A percentile compares a stretch with the other conserved stretches of the same genome.
Evolutionary conservation across 2,329 filamentous ascomycete genomes (phyloP).

Genomic region (Cercospora zeae-maydis): DNA sequence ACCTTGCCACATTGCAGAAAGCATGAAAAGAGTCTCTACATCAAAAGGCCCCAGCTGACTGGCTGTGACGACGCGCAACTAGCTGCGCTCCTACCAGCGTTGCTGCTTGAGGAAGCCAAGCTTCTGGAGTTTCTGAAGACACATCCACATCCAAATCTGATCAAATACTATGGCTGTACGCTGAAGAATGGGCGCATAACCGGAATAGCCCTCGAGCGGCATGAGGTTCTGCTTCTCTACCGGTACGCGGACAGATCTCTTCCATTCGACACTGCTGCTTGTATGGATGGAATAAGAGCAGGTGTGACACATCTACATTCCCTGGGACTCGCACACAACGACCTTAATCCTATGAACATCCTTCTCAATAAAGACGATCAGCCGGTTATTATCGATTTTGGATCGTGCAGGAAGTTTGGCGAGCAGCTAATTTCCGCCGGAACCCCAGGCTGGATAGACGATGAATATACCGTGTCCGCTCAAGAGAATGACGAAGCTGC

Average conservation of each 20-base stretch:
- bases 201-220: neutral
- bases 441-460: slow-evolving; percentile 13
- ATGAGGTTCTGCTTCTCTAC: neutral
- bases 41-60: neutral
- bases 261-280: slow-evolving; percentile 1
- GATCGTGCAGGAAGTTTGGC: slow-evolving; percentile 11
- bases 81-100: slow-evolving; percentile 1
- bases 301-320: slow-evolving; percentile 9
- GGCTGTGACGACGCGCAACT: neutral
- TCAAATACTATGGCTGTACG: no score
- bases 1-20: no score
- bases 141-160: no score
- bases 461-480: slow-evolving; percentile 11
- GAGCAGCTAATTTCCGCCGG: slow-evolving; percentile 9
- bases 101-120: slow-evolving; percentile 9
- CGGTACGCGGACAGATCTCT: slow-evolving; percentile 3
- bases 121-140: slow-evolving; percentile 4
- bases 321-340: slow-evolving; percentile 1
- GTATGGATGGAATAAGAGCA: slow-evolving; percentile 1
- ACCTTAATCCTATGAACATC: no score
- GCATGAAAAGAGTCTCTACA: neutral
- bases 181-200: no score
- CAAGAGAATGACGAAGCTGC: slow-evolving; percentile 6
- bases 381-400: neutral
- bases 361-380: no score